Base-by-base conservation (phyloP, 176 grass and related monocot species). In the Panicum miliaceum region DNA sequence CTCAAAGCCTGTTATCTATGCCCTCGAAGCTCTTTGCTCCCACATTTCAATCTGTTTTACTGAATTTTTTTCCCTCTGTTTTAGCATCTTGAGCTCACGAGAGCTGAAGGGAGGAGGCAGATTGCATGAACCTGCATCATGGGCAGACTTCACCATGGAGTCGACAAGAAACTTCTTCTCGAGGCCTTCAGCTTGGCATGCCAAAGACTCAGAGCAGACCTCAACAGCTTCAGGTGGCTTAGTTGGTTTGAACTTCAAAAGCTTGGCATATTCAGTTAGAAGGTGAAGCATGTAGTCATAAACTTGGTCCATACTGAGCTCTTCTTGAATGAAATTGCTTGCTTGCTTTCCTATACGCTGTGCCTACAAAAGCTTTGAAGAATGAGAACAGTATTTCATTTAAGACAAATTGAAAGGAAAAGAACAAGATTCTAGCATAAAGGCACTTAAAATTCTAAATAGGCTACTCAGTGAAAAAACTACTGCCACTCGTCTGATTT, bases 271-370 rank as follows among this genome's bases (percentile, higher is more conserved):
- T 37, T 96, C 91, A 0, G 73, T 92, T 81, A 99, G 59, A 41
- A 96, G 84, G 86, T 94, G 96, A 68, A 96, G 76, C 93, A 99
- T 99, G 76, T 99, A 99, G 54, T 92, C 93, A 35, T 96, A 94
- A 64, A 96, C 90, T 52, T 84, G 79, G 6, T 94, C 93, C 90
- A 99, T 96, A 40, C 40, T 96, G 38, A 99, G 48, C 43, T 96
- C 81, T 60, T 92, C 70, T 75, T 90, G 75, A 61, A 95, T 71
- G 35, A 94, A 99, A 80, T 81, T 51, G 65, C 91, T 99, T 34
- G 89, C 89, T 85, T 88, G 83, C 57, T 89, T 94, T 56, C 93
- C 96, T 68, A 99, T 90, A 52, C 74, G 70, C n/a, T 90, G 87
- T 76, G 93, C 93, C 96, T 96, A 73, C n/a, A 41, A 3, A 63